phyloP scores from a whole-genome alignment of 768 basidiomycete species.

The Xerocomellus chrysenteron region DNA sequence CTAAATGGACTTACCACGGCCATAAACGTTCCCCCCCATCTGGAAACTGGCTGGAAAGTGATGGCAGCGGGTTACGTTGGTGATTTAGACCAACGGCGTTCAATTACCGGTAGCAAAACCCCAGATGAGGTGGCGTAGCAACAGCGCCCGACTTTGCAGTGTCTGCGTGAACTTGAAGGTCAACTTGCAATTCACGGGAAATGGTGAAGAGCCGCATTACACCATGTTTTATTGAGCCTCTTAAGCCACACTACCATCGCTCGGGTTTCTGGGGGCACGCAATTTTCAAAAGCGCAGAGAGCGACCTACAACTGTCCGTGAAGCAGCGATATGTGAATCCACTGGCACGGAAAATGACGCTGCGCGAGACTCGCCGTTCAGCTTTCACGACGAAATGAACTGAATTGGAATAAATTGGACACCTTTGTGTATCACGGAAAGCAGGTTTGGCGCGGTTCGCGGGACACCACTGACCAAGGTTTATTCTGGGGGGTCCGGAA shows the following conservation, averaged over 20 bases:
- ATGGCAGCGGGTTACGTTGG: neutral
- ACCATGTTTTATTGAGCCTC: too few species aligned
- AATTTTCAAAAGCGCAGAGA: constrained; percentile 28
- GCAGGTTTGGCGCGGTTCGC: neutral
- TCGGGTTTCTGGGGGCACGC: constrained; percentile 25
- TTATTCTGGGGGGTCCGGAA: neutral
- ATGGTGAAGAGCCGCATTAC: neutral
- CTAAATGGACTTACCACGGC: constrained; percentile 72
- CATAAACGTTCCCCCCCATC: constrained; percentile 65
- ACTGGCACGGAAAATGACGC: neutral
- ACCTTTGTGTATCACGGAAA: too few species aligned
- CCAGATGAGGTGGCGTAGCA: constrained; percentile 61
- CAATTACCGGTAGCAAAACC: constrained; percentile 66
- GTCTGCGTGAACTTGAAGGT: neutral
- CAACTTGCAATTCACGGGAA: neutral
- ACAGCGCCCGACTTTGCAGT: constrained; percentile 34
- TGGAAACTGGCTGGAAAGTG: constrained; percentile 58
- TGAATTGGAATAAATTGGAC: neutral
- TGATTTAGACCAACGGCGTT: neutral
- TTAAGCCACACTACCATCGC: neutral
- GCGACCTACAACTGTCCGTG: constrained; percentile 50
- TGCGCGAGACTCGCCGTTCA: neutral
- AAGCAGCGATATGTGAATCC: neutral
- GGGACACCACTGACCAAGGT: neutral
- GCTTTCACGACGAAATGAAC: neutral